Evolutionary conservation across 2,329 filamentous ascomycete genomes (phyloP).

Genomic region (Alternaria gansuensis): DNA sequence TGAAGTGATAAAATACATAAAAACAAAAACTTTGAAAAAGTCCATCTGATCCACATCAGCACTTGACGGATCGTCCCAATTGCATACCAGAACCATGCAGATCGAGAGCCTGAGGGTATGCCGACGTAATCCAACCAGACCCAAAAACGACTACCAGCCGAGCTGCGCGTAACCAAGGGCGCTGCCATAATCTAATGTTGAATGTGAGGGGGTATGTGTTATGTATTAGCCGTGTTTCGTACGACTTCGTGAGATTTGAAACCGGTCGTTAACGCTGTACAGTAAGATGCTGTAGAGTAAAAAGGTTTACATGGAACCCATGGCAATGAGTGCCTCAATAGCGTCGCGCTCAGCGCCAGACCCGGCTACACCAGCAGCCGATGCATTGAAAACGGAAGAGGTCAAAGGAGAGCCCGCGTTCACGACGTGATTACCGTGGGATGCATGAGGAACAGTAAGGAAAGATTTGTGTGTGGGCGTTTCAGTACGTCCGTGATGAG

Average conservation of each 20-base stretch:
- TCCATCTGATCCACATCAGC: constrained; percentile 51
- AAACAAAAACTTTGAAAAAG: constrained; percentile 9
- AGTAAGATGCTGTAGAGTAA: neutral
- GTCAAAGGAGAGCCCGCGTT: constrained; percentile 32
- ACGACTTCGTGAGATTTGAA: neutral
- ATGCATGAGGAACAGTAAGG: constrained; percentile 44
- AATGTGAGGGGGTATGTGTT: constrained; percentile 5
- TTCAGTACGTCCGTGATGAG: constrained; percentile 19
- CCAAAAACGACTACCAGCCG: constrained; percentile 17
- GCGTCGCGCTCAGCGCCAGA: constrained; percentile 75
- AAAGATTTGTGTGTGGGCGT: constrained; percentile 41
- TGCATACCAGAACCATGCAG: constrained; percentile 30
- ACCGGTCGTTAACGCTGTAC: neutral
- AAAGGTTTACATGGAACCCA: constrained; percentile 70
- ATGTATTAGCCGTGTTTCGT: constrained; percentile 5
- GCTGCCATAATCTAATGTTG: constrained; percentile 16
- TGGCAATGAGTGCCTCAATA: constrained; percentile 79
- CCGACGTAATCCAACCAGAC: constrained; percentile 31
- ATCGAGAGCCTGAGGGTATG: constrained; percentile 30
- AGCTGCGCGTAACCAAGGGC: constrained; percentile 11
- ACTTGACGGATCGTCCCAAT: constrained; percentile 53
- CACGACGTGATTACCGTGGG: constrained; percentile 42
- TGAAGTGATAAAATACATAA: constrained; percentile 8
- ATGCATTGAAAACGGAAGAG: constrained; percentile 39
- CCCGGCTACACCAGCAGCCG: constrained; percentile 38